phyloP scores from a whole-genome alignment of 1,139 yeast genomes.

The Suhomyces panamericanus region DNA sequence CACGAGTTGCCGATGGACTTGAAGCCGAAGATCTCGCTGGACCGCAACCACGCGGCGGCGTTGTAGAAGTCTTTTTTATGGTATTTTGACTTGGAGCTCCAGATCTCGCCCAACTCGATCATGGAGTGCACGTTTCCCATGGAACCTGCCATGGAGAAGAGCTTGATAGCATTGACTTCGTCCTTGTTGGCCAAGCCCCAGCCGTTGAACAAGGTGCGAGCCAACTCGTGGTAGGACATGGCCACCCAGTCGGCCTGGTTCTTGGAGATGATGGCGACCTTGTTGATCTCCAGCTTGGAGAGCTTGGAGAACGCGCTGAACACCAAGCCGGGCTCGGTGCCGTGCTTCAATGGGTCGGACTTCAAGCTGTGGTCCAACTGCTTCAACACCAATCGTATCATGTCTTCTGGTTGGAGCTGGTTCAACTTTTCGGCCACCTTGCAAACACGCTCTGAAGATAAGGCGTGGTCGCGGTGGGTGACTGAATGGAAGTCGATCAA shows the following conservation, averaged over 20 bases:
- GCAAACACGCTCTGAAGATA: slow-evolving; percentile 11
- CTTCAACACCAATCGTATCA: slow-evolving; percentile 29
- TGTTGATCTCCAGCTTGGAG: slow-evolving; percentile 28
- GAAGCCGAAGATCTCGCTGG: slow-evolving; percentile 66
- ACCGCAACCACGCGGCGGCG: slow-evolving; percentile 73
- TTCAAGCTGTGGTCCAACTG: slow-evolving; percentile 22
- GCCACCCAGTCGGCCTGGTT: slow-evolving; percentile 33
- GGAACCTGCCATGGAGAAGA: slow-evolving; percentile 65
- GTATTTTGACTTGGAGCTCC: slow-evolving; percentile 56
- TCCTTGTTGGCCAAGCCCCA: slow-evolving; percentile 57
- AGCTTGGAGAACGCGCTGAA: slow-evolving; percentile 28
- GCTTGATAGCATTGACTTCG: slow-evolving; percentile 58
- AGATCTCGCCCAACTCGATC: slow-evolving; percentile 69
- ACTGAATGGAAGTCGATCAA: slow-evolving; percentile 18
- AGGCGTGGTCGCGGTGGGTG: slow-evolving; percentile 7
- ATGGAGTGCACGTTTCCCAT: slow-evolving; percentile 72
- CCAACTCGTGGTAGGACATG: slow-evolving; percentile 54
- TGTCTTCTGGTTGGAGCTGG: slow-evolving; percentile 32
- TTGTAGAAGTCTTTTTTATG: slow-evolving; percentile 58
- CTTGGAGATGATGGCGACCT: slow-evolving; percentile 28
- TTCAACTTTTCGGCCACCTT: slow-evolving; percentile 26
- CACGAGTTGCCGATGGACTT: slow-evolving; percentile 71
- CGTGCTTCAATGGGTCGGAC: slow-evolving; percentile 21
- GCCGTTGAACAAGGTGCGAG: slow-evolving; percentile 58
- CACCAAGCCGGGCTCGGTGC: slow-evolving; percentile 31